phyloP scores from a whole-genome alignment of 2,329 filamentous ascomycete species.

The Aspergillus eucalypticola region DNA sequence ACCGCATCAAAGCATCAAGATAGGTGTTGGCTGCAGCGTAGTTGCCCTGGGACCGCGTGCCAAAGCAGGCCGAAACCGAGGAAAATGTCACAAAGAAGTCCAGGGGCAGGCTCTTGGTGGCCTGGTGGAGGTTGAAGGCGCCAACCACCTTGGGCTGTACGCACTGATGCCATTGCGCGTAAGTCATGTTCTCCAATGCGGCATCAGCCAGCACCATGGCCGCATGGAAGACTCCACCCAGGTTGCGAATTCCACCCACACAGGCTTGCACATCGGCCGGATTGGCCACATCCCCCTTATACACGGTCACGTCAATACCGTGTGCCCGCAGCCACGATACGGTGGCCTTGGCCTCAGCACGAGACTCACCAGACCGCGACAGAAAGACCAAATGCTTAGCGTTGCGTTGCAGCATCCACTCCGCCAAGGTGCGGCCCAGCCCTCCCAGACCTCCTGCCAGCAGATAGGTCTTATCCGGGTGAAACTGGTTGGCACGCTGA shows the following conservation, averaged over 20 bases:
- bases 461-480: background rate
- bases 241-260: background rate
- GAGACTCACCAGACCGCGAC: background rate
- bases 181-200: background rate
- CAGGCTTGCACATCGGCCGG: background rate
- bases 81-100: background rate
- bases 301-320: background rate
- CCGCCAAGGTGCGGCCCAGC: background rate
- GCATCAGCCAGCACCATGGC: background rate
- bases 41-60: background rate
- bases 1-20: background rate
- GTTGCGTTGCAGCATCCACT: background rate
- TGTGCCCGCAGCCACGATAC: background rate
- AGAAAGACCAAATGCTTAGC: background rate
- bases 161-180: background rate
- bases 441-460: background rate
- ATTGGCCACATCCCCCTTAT: background rate
- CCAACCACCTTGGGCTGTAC: background rate
- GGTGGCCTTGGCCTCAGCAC: background rate
- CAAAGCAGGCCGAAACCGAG: background rate
- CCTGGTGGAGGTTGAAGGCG: background rate
- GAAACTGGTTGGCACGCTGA: background rate
- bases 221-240: background rate
- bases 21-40: conserved; percentile 1
- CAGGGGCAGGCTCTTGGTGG: background rate